Evolutionary conservation across 2,329 filamentous ascomycete genomes (phyloP).

Genomic region (Sarocladium brachiariae): DNA sequence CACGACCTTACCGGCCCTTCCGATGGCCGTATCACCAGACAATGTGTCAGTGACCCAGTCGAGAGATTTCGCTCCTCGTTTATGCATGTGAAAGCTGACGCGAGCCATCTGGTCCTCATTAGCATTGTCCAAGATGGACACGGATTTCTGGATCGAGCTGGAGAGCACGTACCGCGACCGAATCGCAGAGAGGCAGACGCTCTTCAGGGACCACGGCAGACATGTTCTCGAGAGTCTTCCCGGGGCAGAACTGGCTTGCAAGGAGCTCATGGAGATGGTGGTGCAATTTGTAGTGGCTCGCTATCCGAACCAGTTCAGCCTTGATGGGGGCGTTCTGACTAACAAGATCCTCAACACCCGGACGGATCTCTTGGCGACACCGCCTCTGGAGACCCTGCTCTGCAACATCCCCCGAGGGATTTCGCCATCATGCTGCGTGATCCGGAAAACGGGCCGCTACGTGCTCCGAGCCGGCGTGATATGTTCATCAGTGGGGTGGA

Average conservation of each 20-base stretch:
- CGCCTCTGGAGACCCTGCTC: slow-evolving; percentile 64
- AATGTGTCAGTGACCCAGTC: slow-evolving; percentile 60
- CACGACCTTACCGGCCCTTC: slow-evolving; percentile 74
- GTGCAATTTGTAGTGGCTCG: slow-evolving; percentile 72
- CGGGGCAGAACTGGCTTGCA: slow-evolving; percentile 71
- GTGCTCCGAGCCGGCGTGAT: slow-evolving; percentile 68
- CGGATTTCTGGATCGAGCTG: slow-evolving; percentile 85
- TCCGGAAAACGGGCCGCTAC: slow-evolving; percentile 64
- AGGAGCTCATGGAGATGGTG: slow-evolving; percentile 82
- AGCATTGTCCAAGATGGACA: slow-evolving; percentile 73
- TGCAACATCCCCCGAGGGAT: slow-evolving; percentile 78
- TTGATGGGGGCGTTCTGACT: slow-evolving; percentile 50
- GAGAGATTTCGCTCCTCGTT: neutral
- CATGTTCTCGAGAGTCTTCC: slow-evolving; percentile 62
- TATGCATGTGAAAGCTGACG: neutral
- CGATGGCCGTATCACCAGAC: slow-evolving; percentile 84
- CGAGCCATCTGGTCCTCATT: neutral
- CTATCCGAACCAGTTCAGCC: slow-evolving; percentile 68
- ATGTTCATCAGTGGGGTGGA: slow-evolving; percentile 78
- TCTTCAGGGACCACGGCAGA: slow-evolving; percentile 57
- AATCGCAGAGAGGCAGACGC: slow-evolving; percentile 59
- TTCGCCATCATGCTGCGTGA: slow-evolving; percentile 72
- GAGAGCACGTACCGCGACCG: slow-evolving; percentile 64
- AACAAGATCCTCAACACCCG: slow-evolving; percentile 62
- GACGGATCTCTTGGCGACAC: slow-evolving; percentile 52